Conservation (phyloP, 768 basidiomycete species). For the Xerocomellus intermedius region DNA sequence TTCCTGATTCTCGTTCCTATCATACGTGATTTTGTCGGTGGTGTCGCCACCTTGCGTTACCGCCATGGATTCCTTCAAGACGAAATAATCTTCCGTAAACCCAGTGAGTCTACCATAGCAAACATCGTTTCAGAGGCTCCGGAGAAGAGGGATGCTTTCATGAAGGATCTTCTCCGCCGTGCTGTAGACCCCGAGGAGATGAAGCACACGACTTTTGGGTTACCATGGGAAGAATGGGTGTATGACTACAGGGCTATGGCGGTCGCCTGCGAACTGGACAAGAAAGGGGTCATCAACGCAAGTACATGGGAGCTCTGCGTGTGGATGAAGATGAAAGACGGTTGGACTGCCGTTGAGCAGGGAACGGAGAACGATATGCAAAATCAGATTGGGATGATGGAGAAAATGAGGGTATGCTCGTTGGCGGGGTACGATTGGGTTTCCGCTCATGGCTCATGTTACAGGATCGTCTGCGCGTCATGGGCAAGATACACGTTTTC, state of each 20-base stretch:
- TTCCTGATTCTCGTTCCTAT: constrained; percentile 27
- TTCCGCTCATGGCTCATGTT: background rate
- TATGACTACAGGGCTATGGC: constrained; percentile 33
- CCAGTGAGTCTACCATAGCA: constrained; percentile 25
- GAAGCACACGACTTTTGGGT: constrained; percentile 21
- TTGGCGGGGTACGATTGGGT: background rate
- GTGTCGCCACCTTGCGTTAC: constrained; percentile 21
- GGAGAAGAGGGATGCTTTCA: constrained; percentile 26
- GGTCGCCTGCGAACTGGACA: constrained; percentile 21
- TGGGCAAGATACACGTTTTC: constrained; percentile 33
- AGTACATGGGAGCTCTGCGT: constrained; percentile 32
- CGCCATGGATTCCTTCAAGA: constrained; percentile 28
- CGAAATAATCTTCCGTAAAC: constrained; percentile 33
- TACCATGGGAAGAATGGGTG: constrained; percentile 35
- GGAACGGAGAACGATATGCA: constrained; percentile 21
- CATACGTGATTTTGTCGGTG: constrained; percentile 21
- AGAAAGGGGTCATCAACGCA: constrained; percentile 18
- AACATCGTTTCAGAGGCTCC: constrained; percentile 23
- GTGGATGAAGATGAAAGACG: constrained; percentile 32
- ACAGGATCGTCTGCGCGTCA: constrained; percentile 28
- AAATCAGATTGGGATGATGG: constrained; percentile 28
- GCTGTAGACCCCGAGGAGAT: constrained; percentile 31
- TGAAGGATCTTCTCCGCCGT: constrained; percentile 28
- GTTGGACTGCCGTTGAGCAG: constrained; percentile 31
- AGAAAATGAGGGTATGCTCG: constrained; percentile 26